A percentile compares a stretch with the other conserved stretches of the same genome.
phyloP scores from a whole-genome alignment of 148 eudicot genomes.

The Nepenthes gracilis region DNA sequence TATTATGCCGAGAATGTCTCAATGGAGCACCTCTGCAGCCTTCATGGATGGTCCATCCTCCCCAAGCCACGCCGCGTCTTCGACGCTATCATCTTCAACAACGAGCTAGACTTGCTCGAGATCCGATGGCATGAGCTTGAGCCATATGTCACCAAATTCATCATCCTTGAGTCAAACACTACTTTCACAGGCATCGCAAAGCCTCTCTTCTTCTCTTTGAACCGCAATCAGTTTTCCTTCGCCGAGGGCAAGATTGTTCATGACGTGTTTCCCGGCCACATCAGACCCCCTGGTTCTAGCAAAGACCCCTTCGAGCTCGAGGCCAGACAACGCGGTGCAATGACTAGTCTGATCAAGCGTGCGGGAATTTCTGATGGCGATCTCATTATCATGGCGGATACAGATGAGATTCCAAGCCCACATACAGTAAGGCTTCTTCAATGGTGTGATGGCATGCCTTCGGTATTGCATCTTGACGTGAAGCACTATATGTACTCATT shows the following conservation, averaged over 20 bases:
- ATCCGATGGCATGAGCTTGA: constrained; percentile 76
- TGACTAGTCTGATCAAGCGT: constrained; percentile 42
- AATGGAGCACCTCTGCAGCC: constrained; percentile 53
- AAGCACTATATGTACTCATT: constrained; percentile 78
- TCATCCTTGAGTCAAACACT: constrained; percentile 69
- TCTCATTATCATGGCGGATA: constrained; percentile 68
- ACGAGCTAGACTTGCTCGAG: constrained; percentile 78
- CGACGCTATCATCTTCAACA: constrained; percentile 74
- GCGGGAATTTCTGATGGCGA: constrained; percentile 65
- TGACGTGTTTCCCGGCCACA: constrained; percentile 41
- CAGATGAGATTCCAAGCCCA: constrained; percentile 83
- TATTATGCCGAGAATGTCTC: constrained; percentile 83
- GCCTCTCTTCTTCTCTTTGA: constrained; percentile 47
- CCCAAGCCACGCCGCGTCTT: constrained; percentile 64
- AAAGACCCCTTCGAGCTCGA: constrained; percentile 61
- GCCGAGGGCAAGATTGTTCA: constrained; percentile 50
- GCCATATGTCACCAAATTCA: constrained; percentile 66
- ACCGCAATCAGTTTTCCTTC: constrained; percentile 47
- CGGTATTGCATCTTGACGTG: constrained; percentile 57
- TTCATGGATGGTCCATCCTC: constrained; percentile 77
- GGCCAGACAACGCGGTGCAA: constrained; percentile 42
- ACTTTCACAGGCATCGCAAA: constrained; percentile 87
- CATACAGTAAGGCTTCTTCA: constrained; percentile 66
- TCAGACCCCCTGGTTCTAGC: constrained; percentile 13
- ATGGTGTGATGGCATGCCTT: constrained; percentile 76